These are phyloP conservation scores for Macrolepiota albuminosa DNA, from an alignment of 768 basidiomycete species.

Conservation along the genomic window DNA sequence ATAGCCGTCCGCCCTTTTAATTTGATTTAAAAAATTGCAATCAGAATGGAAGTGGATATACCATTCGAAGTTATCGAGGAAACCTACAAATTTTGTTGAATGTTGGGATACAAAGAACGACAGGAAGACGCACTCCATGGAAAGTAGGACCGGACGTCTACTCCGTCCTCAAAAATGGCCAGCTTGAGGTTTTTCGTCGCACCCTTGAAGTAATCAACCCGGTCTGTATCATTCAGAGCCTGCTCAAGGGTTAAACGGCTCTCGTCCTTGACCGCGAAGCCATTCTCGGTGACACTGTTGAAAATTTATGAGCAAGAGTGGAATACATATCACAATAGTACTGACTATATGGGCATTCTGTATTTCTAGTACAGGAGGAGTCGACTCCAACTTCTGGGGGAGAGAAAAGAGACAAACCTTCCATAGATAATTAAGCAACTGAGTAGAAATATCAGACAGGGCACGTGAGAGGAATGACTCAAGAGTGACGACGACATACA, in stretches of 20 bases:
- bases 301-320: slow-evolving; percentile 1
- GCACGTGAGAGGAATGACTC: not conserved
- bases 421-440: slow-evolving; percentile 67
- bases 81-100: slow-evolving; percentile 33
- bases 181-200: slow-evolving; percentile 47
- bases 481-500: slow-evolving; percentile 25
- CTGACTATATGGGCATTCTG: slow-evolving; percentile 37
- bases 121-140: slow-evolving; percentile 51
- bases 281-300: slow-evolving; percentile 67
- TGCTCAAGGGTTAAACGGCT: slow-evolving; percentile 45
- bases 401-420: slow-evolving; percentile 35
- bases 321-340: not conserved
- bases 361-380: slow-evolving; percentile 28
- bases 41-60: slow-evolving; percentile 5
- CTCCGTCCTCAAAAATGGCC: slow-evolving; percentile 59
- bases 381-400: not conserved
- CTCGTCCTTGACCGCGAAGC: slow-evolving; percentile 67
- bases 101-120: not conserved
- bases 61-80: slow-evolving; percentile 74
- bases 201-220: slow-evolving; percentile 64
- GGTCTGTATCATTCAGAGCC: slow-evolving; percentile 54
- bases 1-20: slow-evolving; percentile 58
- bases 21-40: not conserved
- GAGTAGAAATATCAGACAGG: not conserved
- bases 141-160: slow-evolving; percentile 60